A percentile compares a stretch with the other conserved stretches of the same genome.
These are phyloP conservation scores for Mycena capillaripes DNA, from an alignment of 768 basidiomycete genomes.

Conservation along the genomic window DNA sequence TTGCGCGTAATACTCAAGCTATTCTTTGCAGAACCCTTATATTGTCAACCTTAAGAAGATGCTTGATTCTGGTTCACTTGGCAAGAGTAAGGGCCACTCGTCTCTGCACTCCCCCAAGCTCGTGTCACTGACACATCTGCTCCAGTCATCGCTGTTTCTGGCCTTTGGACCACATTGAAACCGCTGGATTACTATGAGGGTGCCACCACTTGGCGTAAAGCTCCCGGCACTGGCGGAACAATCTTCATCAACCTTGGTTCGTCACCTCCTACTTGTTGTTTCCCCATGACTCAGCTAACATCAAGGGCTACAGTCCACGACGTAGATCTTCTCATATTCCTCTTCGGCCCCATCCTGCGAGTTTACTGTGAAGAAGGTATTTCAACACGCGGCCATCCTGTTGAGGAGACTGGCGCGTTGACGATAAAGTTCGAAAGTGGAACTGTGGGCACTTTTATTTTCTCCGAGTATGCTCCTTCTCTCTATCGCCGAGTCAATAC, in stretches of 20 bases:
- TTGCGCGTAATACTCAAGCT: no score
- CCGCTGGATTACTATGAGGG: background rate
- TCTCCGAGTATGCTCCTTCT: no score
- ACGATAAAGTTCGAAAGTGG: slow-evolving; percentile 18
- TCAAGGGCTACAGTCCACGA: no score
- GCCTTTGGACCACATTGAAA: slow-evolving; percentile 21
- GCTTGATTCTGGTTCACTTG: background rate
- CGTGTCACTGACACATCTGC: background rate
- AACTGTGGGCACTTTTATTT: slow-evolving; percentile 25
- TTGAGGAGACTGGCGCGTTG: slow-evolving; percentile 29
- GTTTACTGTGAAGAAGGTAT: slow-evolving; percentile 20
- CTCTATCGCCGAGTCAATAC: no score
- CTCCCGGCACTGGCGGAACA: background rate
- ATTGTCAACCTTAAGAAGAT: slow-evolving; percentile 8
- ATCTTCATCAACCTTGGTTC: slow-evolving; percentile 27
- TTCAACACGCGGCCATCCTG: slow-evolving; percentile 6
- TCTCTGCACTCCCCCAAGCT: no score
- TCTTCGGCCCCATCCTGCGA: slow-evolving; percentile 20
- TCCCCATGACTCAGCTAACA: no score
- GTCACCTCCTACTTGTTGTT: no score
- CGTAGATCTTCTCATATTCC: slow-evolving; percentile 21
- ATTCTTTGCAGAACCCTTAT: no score
- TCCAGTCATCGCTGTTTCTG: slow-evolving; percentile 16
- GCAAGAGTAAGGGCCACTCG: no score
- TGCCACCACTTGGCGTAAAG: background rate